phyloP scores from a whole-genome alignment of 2,329 filamentous ascomycete species.

The Neocatenulostroma microsporum region DNA sequence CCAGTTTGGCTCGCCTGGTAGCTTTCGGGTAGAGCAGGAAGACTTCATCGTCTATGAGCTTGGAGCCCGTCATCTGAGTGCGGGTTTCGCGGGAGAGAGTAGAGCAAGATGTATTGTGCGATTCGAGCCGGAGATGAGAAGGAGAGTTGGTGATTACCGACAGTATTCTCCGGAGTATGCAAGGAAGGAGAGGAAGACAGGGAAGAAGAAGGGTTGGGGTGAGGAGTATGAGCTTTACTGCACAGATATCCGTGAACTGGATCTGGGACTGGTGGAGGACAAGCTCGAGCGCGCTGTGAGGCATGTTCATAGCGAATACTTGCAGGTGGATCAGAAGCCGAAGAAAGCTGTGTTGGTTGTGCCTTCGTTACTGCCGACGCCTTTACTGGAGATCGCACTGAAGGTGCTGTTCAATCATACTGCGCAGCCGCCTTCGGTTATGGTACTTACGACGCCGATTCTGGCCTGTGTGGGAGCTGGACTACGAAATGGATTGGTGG shows the following conservation, averaged over 20 bases:
- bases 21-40: conserved; percentile 61
- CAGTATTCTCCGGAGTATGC: conserved; percentile 27
- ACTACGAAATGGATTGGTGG: conserved; percentile 71
- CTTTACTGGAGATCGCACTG: conserved; percentile 66
- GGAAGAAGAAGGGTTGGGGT: conserved; percentile 54
- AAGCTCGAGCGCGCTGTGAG: conserved; percentile 76
- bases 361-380: conserved; percentile 68
- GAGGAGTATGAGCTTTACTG: conserved; percentile 67
- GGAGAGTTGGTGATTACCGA: conserved; percentile 74
- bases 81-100: conserved; percentile 80
- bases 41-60: conserved; percentile 78
- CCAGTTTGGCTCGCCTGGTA: conserved; percentile 52
- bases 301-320: conserved; percentile 72
- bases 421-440: conserved; percentile 71
- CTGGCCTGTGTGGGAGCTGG: conserved; percentile 72
- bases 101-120: conserved; percentile 61
- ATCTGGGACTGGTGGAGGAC: conserved; percentile 75
- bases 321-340: conserved; percentile 61
- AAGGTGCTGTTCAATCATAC: conserved; percentile 74
- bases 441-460: conserved; percentile 68
- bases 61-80: conserved; percentile 67
- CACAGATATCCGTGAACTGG: conserved; percentile 62
- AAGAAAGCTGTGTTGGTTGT: conserved; percentile 65
- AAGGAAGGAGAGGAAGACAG: conserved; percentile 31
- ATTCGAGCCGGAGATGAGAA: conserved; percentile 67